A percentile compares a stretch with the other conserved stretches of the same genome.
These are phyloP conservation scores for Mycena vulgaris DNA, from an alignment of 768 basidiomycete genomes.

Conservation along the genomic window DNA sequence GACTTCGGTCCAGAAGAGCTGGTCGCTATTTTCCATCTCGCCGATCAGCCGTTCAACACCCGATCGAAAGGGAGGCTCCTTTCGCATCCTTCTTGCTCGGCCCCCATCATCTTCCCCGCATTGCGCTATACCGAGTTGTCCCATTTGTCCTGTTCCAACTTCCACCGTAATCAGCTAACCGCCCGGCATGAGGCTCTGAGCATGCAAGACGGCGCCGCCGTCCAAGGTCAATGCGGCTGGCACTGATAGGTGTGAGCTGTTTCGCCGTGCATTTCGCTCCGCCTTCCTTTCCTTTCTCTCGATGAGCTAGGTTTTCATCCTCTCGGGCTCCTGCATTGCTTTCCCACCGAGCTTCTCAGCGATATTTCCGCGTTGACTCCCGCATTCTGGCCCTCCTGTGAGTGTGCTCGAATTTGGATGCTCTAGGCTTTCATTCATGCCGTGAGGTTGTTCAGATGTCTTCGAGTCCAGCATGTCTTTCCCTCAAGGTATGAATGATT, in stretches of 20 bases:
- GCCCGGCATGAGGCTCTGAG: neutral
- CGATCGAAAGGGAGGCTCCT: conserved; percentile 3
- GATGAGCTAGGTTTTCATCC: too few species aligned
- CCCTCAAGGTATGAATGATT: too few species aligned
- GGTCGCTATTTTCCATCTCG: conserved; percentile 8
- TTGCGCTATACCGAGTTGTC: neutral
- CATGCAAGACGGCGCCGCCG: neutral
- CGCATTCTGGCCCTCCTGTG: too few species aligned
- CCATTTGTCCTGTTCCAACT: conserved; percentile 1
- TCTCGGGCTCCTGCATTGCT: too few species aligned
- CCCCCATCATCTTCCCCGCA: conserved; percentile 9
- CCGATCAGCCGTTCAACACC: conserved; percentile 6
- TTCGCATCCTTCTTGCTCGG: conserved; percentile 2
- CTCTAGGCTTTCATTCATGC: too few species aligned
- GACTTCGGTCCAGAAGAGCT: conserved; percentile 2
- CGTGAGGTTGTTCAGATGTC: too few species aligned
- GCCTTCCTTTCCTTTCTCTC: too few species aligned
- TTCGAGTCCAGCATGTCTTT: too few species aligned
- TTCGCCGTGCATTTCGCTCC: conserved; percentile 1
- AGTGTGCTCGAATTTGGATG: too few species aligned
- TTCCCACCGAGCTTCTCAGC: too few species aligned
- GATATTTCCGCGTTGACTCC: too few species aligned
- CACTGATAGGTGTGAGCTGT: conserved; percentile 9
- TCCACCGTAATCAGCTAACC: conserved; percentile 10
- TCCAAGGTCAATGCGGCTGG: conserved; percentile 10